Base-by-base conservation (phyloP, 2,329 filamentous ascomycete species). In the Phoma sp. region DNA sequence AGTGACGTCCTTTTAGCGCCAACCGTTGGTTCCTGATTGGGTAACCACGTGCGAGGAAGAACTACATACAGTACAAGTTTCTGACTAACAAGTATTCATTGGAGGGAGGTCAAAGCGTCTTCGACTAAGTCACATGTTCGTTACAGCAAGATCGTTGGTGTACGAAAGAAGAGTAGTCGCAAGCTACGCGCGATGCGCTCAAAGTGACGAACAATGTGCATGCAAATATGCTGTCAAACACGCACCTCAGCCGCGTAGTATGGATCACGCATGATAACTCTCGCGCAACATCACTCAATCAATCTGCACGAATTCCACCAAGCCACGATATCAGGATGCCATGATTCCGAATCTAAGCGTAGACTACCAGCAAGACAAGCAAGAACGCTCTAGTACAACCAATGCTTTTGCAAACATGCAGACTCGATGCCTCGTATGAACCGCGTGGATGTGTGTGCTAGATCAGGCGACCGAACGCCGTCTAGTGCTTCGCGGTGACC, bases 401-500 rank as follows among this genome's bases (percentile, higher is more conserved):
- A 55, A 47, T 8, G 36, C 41, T 38, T 50, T 45, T 24, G 33
- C 39, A 46, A 17, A 40, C 22, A 13, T 33, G 41, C 29, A 37
- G 7, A 38, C 24, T 33, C 25, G 40, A 36, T 41, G 46, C 36
- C 15, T 29, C 13, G 29, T 43, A 21, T 27, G 5, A 41, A 37
- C 17, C 10, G 17, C 19, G 5, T 19, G 13, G 8, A 31, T 43
- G 24, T 12, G 17, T 47, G 39, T 32, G 31, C 41, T 57, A 53
- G 33, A 58, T 39, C 45, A 35, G 47, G 35, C 40, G 45, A 55
- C 52, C 45, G 41, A 67, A 70, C 63, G 61, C 69, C 63, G 45
- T 77, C 75, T 84, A 87, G 77, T 88, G 85, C 80, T 88, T 88
- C 37, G 85, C 85, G 58, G 84, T 87, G 67, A 87, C 85, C 56